Base-by-base conservation (phyloP, 1,139 yeast genomes). In the Meyerozyma elateridarum region DNA sequence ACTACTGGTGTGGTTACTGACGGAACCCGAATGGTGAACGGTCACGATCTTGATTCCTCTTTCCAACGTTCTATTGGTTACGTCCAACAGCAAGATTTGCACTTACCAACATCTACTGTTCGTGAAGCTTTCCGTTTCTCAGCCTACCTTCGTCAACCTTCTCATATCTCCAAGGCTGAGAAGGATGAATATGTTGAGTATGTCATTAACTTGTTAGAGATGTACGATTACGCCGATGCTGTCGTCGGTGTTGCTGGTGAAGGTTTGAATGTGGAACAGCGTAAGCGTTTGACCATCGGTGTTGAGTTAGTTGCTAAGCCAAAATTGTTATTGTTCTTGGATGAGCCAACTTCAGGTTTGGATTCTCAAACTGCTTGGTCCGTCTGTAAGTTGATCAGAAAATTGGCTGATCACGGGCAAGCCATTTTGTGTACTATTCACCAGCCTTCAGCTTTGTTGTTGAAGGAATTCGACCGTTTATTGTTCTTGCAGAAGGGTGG, bases 31-130 rank as follows among this genome's bases (percentile, higher is more conserved):
- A 36, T 37, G 39, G 44, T 41, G 2, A 39, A 41, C 29, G 44
- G 44, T 6, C 36, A 36, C 6, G 30, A 32, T 4, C 29, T 41
- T 45, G 41, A 51, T 31, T 40, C 53, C 22, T 62, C 71, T 2
- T 59, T 73, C 15, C 53, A 71, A 40, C 66, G 69, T 29, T 67
- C 76, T 15, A 76, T 38, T 30, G 44, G 44, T 26, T 41, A 41
- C 28, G 42, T 38, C 8, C 44, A 41, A 22, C 44, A 41, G 21
- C 44, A 39, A 21, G 44, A 41, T 33, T 33, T 41, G 21, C 45
- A 41, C 26, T 32, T 41, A 27, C 35, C 36, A 12, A 32, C 35
- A 2, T 33, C 40, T 3, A 41, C 45, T 11, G 45, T 41, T 3
- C 30, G 43, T 17, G 45, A 41, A 30, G 43, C 45, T 2, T 34